Conservation (phyloP, 177 flowering plant genomes). For the Vitis hybrid region DNA sequence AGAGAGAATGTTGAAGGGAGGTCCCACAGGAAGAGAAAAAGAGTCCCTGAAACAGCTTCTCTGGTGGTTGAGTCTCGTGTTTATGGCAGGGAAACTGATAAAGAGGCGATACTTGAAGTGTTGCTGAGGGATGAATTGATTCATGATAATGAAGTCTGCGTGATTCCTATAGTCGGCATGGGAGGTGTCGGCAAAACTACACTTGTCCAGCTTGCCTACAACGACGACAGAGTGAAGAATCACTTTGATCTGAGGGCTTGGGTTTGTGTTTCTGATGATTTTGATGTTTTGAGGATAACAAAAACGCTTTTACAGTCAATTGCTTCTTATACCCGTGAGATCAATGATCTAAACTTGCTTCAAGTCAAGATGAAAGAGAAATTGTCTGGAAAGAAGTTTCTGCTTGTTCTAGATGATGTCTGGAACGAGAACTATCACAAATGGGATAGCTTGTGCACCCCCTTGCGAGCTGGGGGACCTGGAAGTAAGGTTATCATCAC, state of each 20-base stretch:
- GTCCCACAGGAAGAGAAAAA: no score
- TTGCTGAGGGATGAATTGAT: no score
- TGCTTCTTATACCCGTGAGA: neutral
- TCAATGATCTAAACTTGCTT: slow-evolving; percentile 8
- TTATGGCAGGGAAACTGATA: no score
- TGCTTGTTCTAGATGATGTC: slow-evolving; percentile 24
- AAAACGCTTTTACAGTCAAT: neutral
- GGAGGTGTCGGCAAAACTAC: slow-evolving; percentile 18
- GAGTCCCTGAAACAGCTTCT: no score
- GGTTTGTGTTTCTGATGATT: slow-evolving; percentile 22
- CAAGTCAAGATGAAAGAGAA: slow-evolving; percentile 9
- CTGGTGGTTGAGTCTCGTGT: no score
- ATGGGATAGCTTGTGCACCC: slow-evolving; percentile 12
- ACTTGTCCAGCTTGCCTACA: slow-evolving; percentile 12
- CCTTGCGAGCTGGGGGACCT: neutral
- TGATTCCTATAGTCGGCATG: slow-evolving; percentile 18
- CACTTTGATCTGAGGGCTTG: slow-evolving; percentile 12
- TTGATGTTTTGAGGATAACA: slow-evolving; percentile 8
- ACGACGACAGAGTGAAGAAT: slow-evolving; percentile 10
- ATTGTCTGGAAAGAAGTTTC: slow-evolving; percentile 9
- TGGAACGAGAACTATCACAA: slow-evolving; percentile 9
- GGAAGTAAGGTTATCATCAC: slow-evolving; percentile 21
- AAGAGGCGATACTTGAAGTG: no score
- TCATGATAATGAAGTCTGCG: neutral
- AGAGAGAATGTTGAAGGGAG: no score